Evolutionary conservation across 768 basidiomycete genomes (phyloP).

Genomic region (Ramaria sp.): DNA sequence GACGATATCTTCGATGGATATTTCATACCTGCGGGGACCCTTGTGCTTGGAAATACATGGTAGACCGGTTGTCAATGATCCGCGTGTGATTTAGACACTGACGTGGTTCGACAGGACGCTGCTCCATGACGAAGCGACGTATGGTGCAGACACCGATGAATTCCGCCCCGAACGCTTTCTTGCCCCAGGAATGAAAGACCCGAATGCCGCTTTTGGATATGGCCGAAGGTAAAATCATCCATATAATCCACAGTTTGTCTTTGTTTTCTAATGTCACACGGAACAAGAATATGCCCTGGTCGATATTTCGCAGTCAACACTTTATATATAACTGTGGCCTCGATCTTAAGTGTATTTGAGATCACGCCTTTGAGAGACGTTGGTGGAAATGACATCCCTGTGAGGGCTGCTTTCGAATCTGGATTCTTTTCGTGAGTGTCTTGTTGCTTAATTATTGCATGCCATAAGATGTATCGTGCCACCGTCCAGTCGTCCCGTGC

Average conservation of each 20-base stretch:
- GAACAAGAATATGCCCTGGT: slow-evolving; percentile 11
- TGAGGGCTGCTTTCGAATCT: neutral
- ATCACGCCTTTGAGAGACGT: slow-evolving; percentile 9
- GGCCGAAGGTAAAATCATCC: slow-evolving; percentile 11
- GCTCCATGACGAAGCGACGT: too few species aligned
- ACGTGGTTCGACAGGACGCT: slow-evolving; percentile 12
- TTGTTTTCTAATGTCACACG: neutral
- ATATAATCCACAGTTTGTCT: too few species aligned
- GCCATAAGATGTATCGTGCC: neutral
- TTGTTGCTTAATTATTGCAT: neutral
- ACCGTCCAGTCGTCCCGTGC: neutral
- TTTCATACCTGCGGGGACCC: slow-evolving; percentile 6
- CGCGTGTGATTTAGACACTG: neutral
- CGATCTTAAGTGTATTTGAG: slow-evolving; percentile 7
- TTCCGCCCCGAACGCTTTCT: too few species aligned
- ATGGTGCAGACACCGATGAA: too few species aligned
- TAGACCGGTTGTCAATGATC: neutral
- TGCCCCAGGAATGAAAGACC: too few species aligned
- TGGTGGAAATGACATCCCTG: slow-evolving; percentile 26
- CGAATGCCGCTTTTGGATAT: slow-evolving; percentile 16
- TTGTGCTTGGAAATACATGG: slow-evolving; percentile 9
- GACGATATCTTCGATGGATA: slow-evolving; percentile 6
- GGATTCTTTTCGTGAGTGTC: neutral
- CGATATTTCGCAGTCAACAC: slow-evolving; percentile 10
- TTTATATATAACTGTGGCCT: slow-evolving; percentile 5